Evolutionary conservation across 2,329 filamentous ascomycete genomes (phyloP).

Genomic region (Trichoderma sp.): DNA sequence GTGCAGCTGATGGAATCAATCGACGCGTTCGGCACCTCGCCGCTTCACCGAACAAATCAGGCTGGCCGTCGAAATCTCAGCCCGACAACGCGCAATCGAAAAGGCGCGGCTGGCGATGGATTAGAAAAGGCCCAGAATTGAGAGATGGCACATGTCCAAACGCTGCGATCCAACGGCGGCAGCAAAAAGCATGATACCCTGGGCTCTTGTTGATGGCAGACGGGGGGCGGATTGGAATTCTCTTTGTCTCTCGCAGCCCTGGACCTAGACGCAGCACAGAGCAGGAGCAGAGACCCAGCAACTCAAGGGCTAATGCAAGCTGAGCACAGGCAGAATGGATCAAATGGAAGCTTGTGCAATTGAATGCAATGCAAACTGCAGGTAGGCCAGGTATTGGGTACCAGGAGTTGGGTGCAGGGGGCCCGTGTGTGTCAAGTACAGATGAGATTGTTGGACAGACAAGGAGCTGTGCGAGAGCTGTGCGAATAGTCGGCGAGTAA

Average conservation of each 20-base stretch:
- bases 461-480: neutral
- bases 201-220: constrained; percentile 7
- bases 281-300: neutral
- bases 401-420: neutral
- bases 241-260: neutral
- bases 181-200: constrained; percentile 17
- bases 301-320: neutral
- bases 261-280: neutral
- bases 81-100: constrained; percentile 11
- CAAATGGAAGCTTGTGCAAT: neutral
- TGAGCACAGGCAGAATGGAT: neutral
- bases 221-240: constrained; percentile 14
- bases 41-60: constrained; percentile 1
- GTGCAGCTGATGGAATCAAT: constrained; percentile 15
- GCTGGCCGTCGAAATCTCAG: neutral
- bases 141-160: constrained; percentile 16
- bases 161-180: constrained; percentile 11
- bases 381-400: neutral
- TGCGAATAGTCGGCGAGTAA: neutral
- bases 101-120: neutral
- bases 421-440: neutral
- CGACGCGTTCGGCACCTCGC: constrained; percentile 13
- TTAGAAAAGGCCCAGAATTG: neutral
- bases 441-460: neutral
- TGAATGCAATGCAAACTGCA: neutral